phyloP scores from a whole-genome alignment of 208 protist species.

The Crithidia bombi region DNA sequence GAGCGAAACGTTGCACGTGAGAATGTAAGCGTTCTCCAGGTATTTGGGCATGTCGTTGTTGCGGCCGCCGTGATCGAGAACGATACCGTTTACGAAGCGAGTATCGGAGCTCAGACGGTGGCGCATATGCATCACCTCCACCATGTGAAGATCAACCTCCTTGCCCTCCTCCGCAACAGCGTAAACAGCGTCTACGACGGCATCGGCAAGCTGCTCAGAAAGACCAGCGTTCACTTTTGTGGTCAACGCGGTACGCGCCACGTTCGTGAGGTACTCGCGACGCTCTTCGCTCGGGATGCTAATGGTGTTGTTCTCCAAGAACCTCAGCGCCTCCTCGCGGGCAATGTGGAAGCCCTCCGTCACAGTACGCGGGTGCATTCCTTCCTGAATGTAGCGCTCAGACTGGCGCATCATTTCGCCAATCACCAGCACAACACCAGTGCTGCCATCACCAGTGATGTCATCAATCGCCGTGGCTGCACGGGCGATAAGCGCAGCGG shows the following conservation, averaged over 20 bases:
- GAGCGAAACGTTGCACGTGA: slow-evolving; percentile 99
- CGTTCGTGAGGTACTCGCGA: slow-evolving; percentile 94
- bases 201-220: slow-evolving; percentile 88
- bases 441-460: slow-evolving; percentile 99
- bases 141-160: slow-evolving; percentile 98
- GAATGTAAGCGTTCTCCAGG: slow-evolving; percentile 98
- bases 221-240: slow-evolving; percentile 94
- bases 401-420: slow-evolving; percentile 99
- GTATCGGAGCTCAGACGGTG: slow-evolving; percentile 97
- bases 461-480: slow-evolving; percentile 99
- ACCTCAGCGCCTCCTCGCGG: slow-evolving; percentile 92
- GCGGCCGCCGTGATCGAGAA: slow-evolving; percentile 99
- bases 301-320: slow-evolving; percentile 79
- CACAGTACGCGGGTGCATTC: slow-evolving; percentile 98
- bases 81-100: slow-evolving; percentile 98
- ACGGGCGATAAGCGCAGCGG: slow-evolving; percentile 98
- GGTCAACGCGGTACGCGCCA: slow-evolving; percentile 95
- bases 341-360: slow-evolving; percentile 98
- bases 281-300: slow-evolving; percentile 66
- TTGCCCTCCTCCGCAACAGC: slow-evolving; percentile 83
- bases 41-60: slow-evolving; percentile 99
- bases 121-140: slow-evolving; percentile 99
- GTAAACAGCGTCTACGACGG: slow-evolving; percentile 97
- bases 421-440: slow-evolving; percentile 99
- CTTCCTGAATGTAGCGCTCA: slow-evolving; percentile 97